Evolutionary conservation across 208 protist genomes (phyloP), one percentile per base, ranked within the genome.

Genomic region (Leishmania arabica): DNA sequence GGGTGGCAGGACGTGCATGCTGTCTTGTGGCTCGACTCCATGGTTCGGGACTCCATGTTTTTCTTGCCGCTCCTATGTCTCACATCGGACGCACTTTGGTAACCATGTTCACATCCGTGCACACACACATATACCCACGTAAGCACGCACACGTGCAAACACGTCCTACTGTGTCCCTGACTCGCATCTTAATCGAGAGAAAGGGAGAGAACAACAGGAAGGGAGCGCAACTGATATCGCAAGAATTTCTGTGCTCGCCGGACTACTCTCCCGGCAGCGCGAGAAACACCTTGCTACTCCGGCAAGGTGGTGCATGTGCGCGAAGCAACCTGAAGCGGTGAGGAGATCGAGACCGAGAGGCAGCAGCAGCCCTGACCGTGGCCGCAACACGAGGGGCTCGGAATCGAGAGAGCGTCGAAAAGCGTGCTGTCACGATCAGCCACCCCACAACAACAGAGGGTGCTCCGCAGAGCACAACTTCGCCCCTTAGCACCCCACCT

Each of bases 141-240:
- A 70, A 54, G 24, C 56, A 51, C 60, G 1, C 15, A 40, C 34
- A 45, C 54, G 11, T 21, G 4, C 45, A 2, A 54, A 54, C 66
- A 71, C 69, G 27, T 56, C 53, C 27, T 80, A 27, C 45, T 27
- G 76, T 85, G 37, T 70, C 71, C 51, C 75, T 81, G 34, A 58
- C 53, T 60, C 70, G 11, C 65, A 34, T n/a, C 42, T 58, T 24
- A 27, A 51, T 24, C 13, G 8, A 45, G 34, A 73, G 11, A 49
- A 45, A n/a, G 40, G n/a, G n/a, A 34, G 3, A 51, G 11, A 51
- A 51, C 7, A 7, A 21, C 69, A 53, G 31, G 66, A 47, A 1
- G 9, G 6, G 9, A 49, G 66, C 51, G 34, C 7, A 31, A 5
- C 42, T 72, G 66, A 8, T 6, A 34, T 47, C 42, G 21, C 24